These are phyloP conservation scores for Fusarium sp. DNA, from an alignment of 2,329 filamentous ascomycete species.

Conservation along the genomic window DNA sequence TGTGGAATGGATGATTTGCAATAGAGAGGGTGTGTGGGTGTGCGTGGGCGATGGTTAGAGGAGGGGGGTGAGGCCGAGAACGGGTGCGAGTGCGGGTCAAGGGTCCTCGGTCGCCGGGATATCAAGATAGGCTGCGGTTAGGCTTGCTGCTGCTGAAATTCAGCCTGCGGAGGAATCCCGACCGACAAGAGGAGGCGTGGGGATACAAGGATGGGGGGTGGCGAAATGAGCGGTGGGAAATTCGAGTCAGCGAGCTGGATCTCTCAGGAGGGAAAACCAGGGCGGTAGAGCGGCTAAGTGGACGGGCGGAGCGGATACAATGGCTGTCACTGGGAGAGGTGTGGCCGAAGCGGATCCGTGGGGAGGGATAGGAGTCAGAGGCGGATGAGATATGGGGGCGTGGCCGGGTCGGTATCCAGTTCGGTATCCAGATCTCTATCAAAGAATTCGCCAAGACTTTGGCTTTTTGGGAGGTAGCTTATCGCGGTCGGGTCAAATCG, in stretches of 20 bases:
- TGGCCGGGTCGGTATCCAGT: background rate
- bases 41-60: conserved; percentile 6
- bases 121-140: conserved; percentile 23
- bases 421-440: conserved; percentile 38
- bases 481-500: conserved; percentile 34
- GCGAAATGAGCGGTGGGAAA: conserved; percentile 39
- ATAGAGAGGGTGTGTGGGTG: conserved; percentile 24
- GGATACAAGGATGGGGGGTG: conserved; percentile 20
- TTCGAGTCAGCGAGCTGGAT: conserved; percentile 21
- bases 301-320: conserved; percentile 33
- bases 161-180: conserved; percentile 31
- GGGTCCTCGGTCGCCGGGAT: conserved; percentile 41
- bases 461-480: conserved; percentile 17
- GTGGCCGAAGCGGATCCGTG: conserved; percentile 33
- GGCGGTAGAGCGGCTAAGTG: conserved; percentile 36
- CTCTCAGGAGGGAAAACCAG: conserved; percentile 18
- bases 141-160: conserved; percentile 26
- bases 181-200: conserved; percentile 14
- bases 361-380: conserved; percentile 3
- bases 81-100: conserved; percentile 35
- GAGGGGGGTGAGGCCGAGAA: conserved; percentile 28
- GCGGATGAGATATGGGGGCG: conserved; percentile 24
- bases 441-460: conserved; percentile 34
- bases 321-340: conserved; percentile 16
- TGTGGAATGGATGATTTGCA: conserved; percentile 39